Evolutionary conservation across 2,329 filamentous ascomycete genomes (phyloP), one percentile per base, ranked within the genome.

Genomic region (Helotiales sp.): DNA sequence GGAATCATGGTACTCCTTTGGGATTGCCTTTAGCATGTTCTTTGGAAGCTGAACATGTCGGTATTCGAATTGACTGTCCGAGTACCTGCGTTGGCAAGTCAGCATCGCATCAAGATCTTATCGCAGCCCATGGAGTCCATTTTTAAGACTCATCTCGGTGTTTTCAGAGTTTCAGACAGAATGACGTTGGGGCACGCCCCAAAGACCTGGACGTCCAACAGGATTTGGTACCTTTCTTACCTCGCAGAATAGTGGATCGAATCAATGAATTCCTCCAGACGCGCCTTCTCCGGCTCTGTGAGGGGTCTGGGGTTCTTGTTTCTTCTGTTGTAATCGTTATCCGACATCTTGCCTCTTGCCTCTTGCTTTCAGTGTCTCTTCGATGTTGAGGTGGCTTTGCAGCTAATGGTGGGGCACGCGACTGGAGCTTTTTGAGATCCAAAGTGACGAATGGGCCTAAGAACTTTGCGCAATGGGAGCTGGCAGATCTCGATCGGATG

Each of bases 1-100:
- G 60, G 89, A 86, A 80, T 97, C 94, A 77, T 97, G 95, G 81
- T 97, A 97, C 71, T 97, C 95, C 79, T 94, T 91, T 22, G 96
- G 96, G 74, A 99, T 98, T 47, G 88, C 91, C 82, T 98, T 98
- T 71, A 99, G 89, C 96, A 99, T 99, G 74, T 93, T 90, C 82
- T 99, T 99, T 50, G 96, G 96, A 32, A 99, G 88, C 80, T 97
- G 94, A 66, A 99, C 96, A 80, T 99, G 96, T 72, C 96, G 92
- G 82, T 99, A 99, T 82, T 99, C 96, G 80, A 90, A 97, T 80
- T 96, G 88, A 81, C 88, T 90, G 77, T 99, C 96, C 30, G 91
- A 94, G 80, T 99, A 99, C 79, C 96, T 98, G 78, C 37, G 60
- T 24, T 45, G 47, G 52, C 15, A 71, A 73, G 69, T 74, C 32